Conservation (phyloP, 1,139 yeast genomes). For the Saccharomyces pastorianus region DNA sequence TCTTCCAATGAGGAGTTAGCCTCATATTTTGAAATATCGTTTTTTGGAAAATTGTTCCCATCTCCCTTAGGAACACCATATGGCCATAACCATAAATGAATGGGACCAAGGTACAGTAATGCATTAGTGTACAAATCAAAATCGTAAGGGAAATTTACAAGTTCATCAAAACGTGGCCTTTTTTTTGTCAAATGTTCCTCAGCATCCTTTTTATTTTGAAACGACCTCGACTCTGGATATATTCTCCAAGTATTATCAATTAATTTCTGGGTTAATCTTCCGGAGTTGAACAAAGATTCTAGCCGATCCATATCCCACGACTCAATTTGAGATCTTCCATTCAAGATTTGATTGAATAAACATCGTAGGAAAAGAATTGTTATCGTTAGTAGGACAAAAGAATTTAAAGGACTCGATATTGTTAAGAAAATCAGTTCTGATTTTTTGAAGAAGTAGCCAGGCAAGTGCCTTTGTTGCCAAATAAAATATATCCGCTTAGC, state of each 20-base stretch:
- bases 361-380: slow-evolving; percentile 55
- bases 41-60: slow-evolving; percentile 47
- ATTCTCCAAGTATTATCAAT: slow-evolving; percentile 17
- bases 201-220: slow-evolving; percentile 11
- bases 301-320: slow-evolving; percentile 85
- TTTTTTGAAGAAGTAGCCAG: slow-evolving; percentile 50
- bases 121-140: slow-evolving; percentile 52
- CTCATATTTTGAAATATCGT: slow-evolving; percentile 35
- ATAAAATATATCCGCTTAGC: slow-evolving; percentile 37
- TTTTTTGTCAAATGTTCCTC: slow-evolving; percentile 8
- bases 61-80: slow-evolving; percentile 52
- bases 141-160: slow-evolving; percentile 73
- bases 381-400: slow-evolving; percentile 54
- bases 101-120: slow-evolving; percentile 44
- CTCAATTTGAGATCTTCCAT: slow-evolving; percentile 89
- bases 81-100: slow-evolving; percentile 62
- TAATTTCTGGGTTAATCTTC: slow-evolving; percentile 20
- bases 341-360: slow-evolving; percentile 43
- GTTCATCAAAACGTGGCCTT: slow-evolving; percentile 31
- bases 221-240: slow-evolving; percentile 14
- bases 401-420: slow-evolving; percentile 46
- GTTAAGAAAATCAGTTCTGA: slow-evolving; percentile 50
- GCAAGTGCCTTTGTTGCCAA: slow-evolving; percentile 49
- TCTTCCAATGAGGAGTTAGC: slow-evolving; percentile 44
- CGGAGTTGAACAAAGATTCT: slow-evolving; percentile 36